These are phyloP conservation scores for Aspergillus viridinutans DNA, from an alignment of 2,329 filamentous ascomycete species.

Conservation along the genomic window DNA sequence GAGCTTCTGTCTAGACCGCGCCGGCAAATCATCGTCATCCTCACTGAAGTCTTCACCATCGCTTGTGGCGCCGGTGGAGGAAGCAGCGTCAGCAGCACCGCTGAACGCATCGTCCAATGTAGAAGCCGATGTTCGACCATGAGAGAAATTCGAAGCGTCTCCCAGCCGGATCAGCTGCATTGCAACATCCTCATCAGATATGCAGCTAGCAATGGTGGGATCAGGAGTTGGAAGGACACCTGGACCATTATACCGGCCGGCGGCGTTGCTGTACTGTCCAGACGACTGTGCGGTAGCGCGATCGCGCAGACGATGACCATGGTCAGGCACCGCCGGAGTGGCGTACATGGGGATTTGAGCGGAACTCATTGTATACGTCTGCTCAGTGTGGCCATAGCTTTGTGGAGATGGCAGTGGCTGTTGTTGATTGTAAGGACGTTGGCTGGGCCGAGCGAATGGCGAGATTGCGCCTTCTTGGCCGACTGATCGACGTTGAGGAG, in stretches of 20 bases:
- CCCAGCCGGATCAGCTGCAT: slow-evolving; percentile 95
- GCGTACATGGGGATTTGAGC: slow-evolving; percentile 50
- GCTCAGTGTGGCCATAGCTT: slow-evolving; percentile 58
- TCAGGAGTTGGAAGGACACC: slow-evolving; percentile 86
- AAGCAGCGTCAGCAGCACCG: slow-evolving; percentile 77
- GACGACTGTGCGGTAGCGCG: slow-evolving; percentile 54
- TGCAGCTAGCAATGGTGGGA: slow-evolving; percentile 93
- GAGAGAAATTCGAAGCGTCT: slow-evolving; percentile 88
- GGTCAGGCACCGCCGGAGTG: slow-evolving; percentile 53
- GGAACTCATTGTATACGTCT: slow-evolving; percentile 33
- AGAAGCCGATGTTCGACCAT: slow-evolving; percentile 87
- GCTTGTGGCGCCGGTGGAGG: slow-evolving; percentile 79
- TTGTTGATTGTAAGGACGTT: slow-evolving; percentile 75
- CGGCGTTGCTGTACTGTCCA: slow-evolving; percentile 38
- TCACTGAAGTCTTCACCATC: slow-evolving; percentile 64
- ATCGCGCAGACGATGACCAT: slow-evolving; percentile 63
- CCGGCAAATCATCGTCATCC: slow-evolving; percentile 54
- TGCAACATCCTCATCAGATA: slow-evolving; percentile 97
- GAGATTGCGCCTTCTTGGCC: slow-evolving; percentile 63
- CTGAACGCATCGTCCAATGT: slow-evolving; percentile 92
- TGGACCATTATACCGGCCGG: slow-evolving; percentile 36
- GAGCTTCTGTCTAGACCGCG: slow-evolving; percentile 40
- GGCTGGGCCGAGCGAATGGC: slow-evolving; percentile 69
- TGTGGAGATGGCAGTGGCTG: slow-evolving; percentile 80
- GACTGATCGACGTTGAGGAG: slow-evolving; percentile 78